Conservation (phyloP, 2,329 filamentous ascomycete species). For the Colletotrichum sp. region DNA sequence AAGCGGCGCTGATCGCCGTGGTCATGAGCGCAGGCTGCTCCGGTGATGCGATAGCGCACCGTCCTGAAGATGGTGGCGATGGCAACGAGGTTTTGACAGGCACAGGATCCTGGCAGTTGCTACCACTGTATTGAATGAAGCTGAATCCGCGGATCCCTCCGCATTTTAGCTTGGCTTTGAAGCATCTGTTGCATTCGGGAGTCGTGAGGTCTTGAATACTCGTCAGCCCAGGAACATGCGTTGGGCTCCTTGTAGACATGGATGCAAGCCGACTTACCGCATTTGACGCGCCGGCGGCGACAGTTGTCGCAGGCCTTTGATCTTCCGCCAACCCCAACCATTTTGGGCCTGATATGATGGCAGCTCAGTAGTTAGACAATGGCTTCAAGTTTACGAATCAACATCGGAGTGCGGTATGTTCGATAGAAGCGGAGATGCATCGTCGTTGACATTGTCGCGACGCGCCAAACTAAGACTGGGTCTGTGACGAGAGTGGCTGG, state of each 20-base stretch:
- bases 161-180: not conserved
- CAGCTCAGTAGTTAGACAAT: not conserved
- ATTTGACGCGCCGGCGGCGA: not conserved
- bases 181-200: not conserved
- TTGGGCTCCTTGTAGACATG: not conserved
- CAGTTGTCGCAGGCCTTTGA: not conserved
- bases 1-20: not conserved
- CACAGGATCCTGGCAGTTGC: not conserved
- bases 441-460: not conserved
- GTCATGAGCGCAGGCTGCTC: not conserved
- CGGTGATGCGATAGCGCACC: not conserved
- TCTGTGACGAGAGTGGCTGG: not conserved
- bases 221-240: not conserved
- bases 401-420: not conserved
- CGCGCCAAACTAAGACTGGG: not conserved
- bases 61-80: not conserved
- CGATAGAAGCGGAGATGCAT: not conserved
- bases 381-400: not conserved
- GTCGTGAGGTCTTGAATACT: not conserved
- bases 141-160: not conserved
- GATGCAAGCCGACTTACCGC: not conserved
- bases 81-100: not conserved
- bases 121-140: not conserved
- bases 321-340: not conserved
- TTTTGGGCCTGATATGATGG: not conserved